Percentiles rank a stretch among this genome's conserved stretches.
These are phyloP conservation scores for Globisporangium takayamanum DNA, from an alignment of 352 stramenopile species.

Conservation along the genomic window DNA sequence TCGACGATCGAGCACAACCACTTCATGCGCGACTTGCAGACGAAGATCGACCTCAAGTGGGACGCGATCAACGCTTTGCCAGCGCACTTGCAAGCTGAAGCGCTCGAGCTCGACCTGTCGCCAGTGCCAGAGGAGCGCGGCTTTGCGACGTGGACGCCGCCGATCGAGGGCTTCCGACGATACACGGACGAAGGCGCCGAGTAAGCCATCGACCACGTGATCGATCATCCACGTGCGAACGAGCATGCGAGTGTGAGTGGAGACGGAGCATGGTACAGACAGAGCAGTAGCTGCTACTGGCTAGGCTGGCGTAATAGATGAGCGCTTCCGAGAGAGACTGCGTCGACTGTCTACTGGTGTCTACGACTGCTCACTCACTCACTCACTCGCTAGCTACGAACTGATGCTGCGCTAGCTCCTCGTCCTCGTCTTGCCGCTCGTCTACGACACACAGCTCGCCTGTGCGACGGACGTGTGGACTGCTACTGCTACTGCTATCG, in stretches of 20 bases:
- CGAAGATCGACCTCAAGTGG: slow-evolving; percentile 90
- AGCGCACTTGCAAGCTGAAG: slow-evolving; percentile 69
- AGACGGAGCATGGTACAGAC: slow-evolving; percentile 12
- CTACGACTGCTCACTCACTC: neutral
- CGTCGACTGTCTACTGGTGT: too few species aligned
- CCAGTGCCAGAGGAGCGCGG: slow-evolving; percentile 55
- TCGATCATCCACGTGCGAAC: too few species aligned
- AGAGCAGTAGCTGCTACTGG: neutral
- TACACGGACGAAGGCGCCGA: slow-evolving; percentile 62
- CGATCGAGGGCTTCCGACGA: slow-evolving; percentile 81
- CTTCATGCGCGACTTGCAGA: slow-evolving; percentile 85
- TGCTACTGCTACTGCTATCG: neutral
- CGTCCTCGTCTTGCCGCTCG: neutral
- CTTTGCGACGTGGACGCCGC: slow-evolving; percentile 84
- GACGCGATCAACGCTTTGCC: slow-evolving; percentile 86
- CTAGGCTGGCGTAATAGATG: slow-evolving; percentile 7
- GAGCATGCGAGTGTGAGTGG: neutral
- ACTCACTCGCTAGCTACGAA: too few species aligned
- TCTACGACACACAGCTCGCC: neutral
- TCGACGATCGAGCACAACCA: slow-evolving; percentile 83
- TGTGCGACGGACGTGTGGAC: neutral
- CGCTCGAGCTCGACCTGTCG: slow-evolving; percentile 59
- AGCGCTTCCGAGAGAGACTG: too few species aligned
- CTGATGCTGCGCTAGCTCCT: neutral
- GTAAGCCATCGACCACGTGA: slow-evolving; percentile 9